Evolutionary conservation across 2,329 filamentous ascomycete species (phyloP), one percentile per base, ranked within the genome.

Genomic region (Fusarium cicatricum): DNA sequence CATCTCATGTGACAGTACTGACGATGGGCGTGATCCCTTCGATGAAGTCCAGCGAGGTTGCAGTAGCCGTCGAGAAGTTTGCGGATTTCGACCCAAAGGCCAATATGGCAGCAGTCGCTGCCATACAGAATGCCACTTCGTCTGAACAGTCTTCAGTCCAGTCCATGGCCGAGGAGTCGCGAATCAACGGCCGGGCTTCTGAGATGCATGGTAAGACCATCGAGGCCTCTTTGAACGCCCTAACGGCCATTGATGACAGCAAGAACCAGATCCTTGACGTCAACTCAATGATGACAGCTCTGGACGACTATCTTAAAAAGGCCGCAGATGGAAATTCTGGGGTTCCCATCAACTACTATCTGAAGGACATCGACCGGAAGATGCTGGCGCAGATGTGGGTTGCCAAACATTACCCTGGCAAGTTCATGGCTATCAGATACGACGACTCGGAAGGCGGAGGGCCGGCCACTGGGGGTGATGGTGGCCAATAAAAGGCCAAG

Each of bases 321-420:
- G 55, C 42, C 1, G 11, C 29, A 0, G 39, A 62, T 5, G 52
- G 43, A 7, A 36, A 19, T 2, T 9, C 28, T 14, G 52, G 62
- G 5, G 32, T 62, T 11, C 45, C 62, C 2, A 50, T 65, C 10
- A 65, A 62, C 44, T 65, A 62, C 31, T 65, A 58, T 23, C 33
- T 65, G 11, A 62, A 64, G 34, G 45, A 64, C 2, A 62, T 64
- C 3, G 29, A 49, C 31, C 21, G 60, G 33, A 43, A 50, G n/a
- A 60, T 58, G 55, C 29, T 62, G 52, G 58, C 55, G 1, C 12
- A 65, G 31, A 64, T 60, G 47, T 64, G 60, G 58, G 45, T 38
- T n/a, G 54, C 60, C 6, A 58, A 60, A 11, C 64, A 64, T 12
- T 62, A 17, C 14, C 60, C 58, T 4, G 58, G 58, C 3, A 12